Evolutionary conservation across 2,329 filamentous ascomycete genomes (phyloP).

Genomic region (Cladosporium oxysporum): DNA sequence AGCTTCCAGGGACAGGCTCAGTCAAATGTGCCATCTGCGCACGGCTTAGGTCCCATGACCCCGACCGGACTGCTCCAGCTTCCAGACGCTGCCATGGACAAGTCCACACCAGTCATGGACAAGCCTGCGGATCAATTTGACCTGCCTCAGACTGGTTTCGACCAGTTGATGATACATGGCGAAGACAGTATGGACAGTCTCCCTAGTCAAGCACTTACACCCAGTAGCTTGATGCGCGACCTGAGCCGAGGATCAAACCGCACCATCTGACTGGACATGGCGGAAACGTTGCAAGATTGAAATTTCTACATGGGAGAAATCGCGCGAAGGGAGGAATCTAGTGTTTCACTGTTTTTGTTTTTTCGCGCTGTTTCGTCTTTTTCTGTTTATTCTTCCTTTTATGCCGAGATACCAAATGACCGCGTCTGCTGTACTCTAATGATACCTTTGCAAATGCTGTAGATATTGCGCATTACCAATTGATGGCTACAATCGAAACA

Average conservation of each 20-base stretch:
- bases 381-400: background rate
- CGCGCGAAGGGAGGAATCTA: background rate
- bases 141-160: constrained; percentile 6
- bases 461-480: background rate
- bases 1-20: constrained; percentile 10
- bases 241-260: background rate
- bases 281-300: background rate
- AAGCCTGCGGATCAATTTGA: constrained; percentile 8
- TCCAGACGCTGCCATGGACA: constrained; percentile 17
- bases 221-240: constrained; percentile 14
- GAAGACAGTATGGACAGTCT: constrained; percentile 14
- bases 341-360: background rate
- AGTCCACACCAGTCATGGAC: constrained; percentile 5
- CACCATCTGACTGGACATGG: background rate
- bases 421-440: constrained; percentile 12
- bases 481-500: background rate
- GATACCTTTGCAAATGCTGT: constrained; percentile 20
- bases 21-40: background rate
- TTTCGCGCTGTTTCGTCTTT: background rate
- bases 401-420: constrained; percentile 13
- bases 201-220: constrained; percentile 5
- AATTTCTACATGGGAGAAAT: background rate
- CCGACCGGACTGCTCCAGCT: constrained; percentile 14
- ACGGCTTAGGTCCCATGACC: constrained; percentile 13
- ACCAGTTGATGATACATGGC: background rate